Base-by-base conservation (phyloP, 192 early-diverging fungal species). In the Coemansia sp. region DNA sequence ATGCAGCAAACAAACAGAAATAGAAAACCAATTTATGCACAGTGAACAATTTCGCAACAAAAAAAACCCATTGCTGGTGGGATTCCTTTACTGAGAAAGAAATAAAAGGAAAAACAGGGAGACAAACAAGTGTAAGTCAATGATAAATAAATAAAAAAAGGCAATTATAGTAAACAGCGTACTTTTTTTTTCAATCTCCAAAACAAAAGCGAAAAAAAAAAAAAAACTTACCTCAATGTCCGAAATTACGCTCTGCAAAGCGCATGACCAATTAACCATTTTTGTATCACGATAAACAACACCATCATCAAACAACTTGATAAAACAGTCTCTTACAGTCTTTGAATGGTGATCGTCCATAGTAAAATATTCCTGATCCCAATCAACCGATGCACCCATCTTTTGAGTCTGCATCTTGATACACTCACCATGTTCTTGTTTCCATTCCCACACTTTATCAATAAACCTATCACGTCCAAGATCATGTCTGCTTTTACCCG, bases 261-360 rank as follows among this genome's bases (percentile, higher is more conserved):
- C 90, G 55, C 94, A 96, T 74, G 94, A 96, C 96, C 97, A 99
- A 78, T 97, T 97, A 58, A 99, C 95, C 45, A 99, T 86, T 33
- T 91, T 87, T 8, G 95, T 97, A 33, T 90, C 92, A 38, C 97
- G 87, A 81, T 98, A 99, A 37, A 99, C 88, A 39, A 94, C 82
- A 2, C 95, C 95, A 57, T 96, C 92, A 33, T 94, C 86, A 72
- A 91, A 95, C 35, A 99, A 74, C 43, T 86, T 81, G 18, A 98
- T 91, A 72, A 99, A 99, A 0, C 96, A 94, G 66, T 95, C 92
- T 51, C 86, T 85, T n/a, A 98, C 97, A 1, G 93, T 90, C 54
- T 86, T 68, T 41, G 86, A 87, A 34, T 90, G 76, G 39, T 71
- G 79, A 7, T 91, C 81, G 53, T 99, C 97, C 92, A 99, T 89